Evolutionary conservation across 1,139 yeast genomes (phyloP), one percentile per base, ranked within the genome.

Genomic region (Nakaseomyces bracarensis): DNA sequence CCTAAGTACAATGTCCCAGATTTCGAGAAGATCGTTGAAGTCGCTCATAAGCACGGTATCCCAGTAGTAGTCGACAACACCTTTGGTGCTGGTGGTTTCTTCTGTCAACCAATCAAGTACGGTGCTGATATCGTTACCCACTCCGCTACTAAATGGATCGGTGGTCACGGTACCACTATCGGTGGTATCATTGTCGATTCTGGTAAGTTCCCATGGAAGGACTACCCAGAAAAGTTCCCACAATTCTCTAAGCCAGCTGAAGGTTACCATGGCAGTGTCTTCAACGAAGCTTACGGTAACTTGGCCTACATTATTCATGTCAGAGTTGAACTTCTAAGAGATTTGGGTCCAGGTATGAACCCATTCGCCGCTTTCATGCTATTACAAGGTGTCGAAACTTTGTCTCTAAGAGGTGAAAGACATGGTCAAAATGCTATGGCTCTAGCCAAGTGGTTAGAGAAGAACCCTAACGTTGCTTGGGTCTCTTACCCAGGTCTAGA

Each of bases 91-190:
- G 96, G 95, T 64, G 97, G 97, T 40, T 87, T 68, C 71, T 75
- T 84, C 56, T 74, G 86, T 48, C 79, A 76, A 55, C 98, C 98
- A 49, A 66, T 91, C 53, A 83, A 82, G 49, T 83, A 76, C 57
- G 97, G 97, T 52, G 97, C 86, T 35, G 95, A 86, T 61, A 82
- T 86, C 49, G 74, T 77, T 26, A 71, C 74, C 20, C 96, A 89
- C 66, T 87, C 96, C 44, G 96, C 96, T 43, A 91, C 97, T 44
- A 91, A 91, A 67, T 91, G 96, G 96, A 87, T 91, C 54, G 95
- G 95, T 52, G 98, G 96, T 48, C 97, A 89, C 63, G 97, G 97
- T 60, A 87, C 87, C 46, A 84, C 96, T 41, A 80, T 91, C 64
- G 96, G 85, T 42, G 98, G 98, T 69, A 85, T 81, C 42, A 73